Percentiles rank a stretch among this genome's conserved stretches.
Conservation (phyloP, 2,329 filamentous ascomycete genomes). For the Cercospora nicotianae region DNA sequence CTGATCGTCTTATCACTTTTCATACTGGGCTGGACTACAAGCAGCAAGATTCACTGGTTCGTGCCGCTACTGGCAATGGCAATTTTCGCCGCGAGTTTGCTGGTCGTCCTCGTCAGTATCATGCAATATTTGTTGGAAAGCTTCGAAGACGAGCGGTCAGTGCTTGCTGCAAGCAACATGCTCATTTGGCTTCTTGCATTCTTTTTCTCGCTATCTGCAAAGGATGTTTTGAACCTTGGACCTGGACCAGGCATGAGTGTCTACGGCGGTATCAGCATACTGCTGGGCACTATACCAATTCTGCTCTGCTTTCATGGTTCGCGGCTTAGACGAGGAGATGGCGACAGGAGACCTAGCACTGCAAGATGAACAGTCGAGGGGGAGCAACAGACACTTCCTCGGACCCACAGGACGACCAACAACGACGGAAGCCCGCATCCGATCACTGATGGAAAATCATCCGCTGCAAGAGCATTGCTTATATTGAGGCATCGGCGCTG, state of each 20-base stretch:
- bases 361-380: neutral
- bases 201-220: constrained; percentile 60
- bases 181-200: constrained; percentile 57
- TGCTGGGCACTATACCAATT: constrained; percentile 1
- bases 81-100: constrained; percentile 14
- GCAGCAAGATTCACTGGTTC: constrained; percentile 50
- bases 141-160: constrained; percentile 57
- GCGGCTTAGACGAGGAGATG: neutral
- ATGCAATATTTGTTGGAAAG: constrained; percentile 53
- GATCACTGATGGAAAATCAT: neutral
- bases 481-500: neutral
- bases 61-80: constrained; percentile 50
- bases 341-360: neutral
- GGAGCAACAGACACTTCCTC: neutral
- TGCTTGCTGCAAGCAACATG: constrained; percentile 58
- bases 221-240: constrained; percentile 46
- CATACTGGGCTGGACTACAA: constrained; percentile 38
- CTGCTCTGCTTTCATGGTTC: constrained; percentile 8
- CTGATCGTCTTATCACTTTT: constrained; percentile 24
- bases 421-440: neutral
- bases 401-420: neutral
- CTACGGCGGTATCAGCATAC: constrained; percentile 38
- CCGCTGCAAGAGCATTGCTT: neutral
- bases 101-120: constrained; percentile 33
- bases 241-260: constrained; percentile 43